A percentile compares a stretch with the other conserved stretches of the same genome.
These are phyloP conservation scores for Mortierella sp. DNA, from an alignment of 371 early-diverging fungal species.

Conservation along the genomic window DNA sequence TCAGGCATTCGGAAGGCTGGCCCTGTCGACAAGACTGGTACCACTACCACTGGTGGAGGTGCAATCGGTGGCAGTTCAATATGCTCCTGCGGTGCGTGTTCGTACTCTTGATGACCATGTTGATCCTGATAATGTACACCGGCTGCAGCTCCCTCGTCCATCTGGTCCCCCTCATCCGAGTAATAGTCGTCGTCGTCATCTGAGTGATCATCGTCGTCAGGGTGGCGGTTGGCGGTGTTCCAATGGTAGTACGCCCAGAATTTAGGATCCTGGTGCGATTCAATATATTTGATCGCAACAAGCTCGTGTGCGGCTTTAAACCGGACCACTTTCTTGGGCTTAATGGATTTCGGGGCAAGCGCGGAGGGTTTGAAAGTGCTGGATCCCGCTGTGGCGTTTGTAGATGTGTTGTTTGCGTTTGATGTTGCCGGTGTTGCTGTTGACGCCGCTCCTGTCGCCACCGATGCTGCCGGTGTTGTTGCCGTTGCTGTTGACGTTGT, in stretches of 20 bases:
- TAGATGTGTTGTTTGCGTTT: neutral
- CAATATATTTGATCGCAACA: neutral
- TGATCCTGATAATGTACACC: neutral
- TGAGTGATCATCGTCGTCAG: neutral
- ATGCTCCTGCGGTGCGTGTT: neutral
- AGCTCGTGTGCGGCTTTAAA: conserved; percentile 28
- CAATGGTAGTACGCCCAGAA: neutral
- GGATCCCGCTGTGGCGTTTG: neutral
- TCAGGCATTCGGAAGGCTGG: conserved; percentile 27
- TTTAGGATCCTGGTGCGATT: neutral
- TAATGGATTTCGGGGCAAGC: too few relatives aligned
- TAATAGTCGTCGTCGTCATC: neutral
- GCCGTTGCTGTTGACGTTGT: neutral
- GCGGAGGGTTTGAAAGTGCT: too few relatives aligned
- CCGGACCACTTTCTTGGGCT: conserved; percentile 33
- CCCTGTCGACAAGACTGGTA: neutral
- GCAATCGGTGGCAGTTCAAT: neutral
- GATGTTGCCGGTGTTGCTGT: neutral
- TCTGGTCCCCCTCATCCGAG: neutral
- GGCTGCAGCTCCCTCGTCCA: neutral
- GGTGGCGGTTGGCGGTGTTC: too few relatives aligned
- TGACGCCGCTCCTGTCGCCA: neutral
- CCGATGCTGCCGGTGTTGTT: neutral
- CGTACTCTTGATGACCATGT: neutral
- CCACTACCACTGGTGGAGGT: neutral